These are phyloP conservation scores for Cupressus sempervirens DNA, from an alignment of 75 land plant species.

Conservation along the genomic window DNA sequence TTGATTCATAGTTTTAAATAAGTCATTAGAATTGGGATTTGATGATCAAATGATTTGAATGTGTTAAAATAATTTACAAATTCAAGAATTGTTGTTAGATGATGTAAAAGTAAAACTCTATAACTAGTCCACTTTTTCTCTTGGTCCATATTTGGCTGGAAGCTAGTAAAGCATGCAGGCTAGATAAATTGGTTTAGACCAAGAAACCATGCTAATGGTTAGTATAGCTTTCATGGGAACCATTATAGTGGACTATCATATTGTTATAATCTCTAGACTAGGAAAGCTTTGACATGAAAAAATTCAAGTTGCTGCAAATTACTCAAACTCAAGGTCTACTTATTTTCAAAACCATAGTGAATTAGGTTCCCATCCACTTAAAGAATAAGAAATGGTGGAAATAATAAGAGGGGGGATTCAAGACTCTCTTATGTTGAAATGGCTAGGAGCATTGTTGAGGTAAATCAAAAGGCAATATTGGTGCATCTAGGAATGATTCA, in stretches of 20 bases:
- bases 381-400: slow-evolving; percentile 57
- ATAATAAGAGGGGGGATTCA: slow-evolving; percentile 29
- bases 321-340: slow-evolving; percentile 70
- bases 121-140: no score
- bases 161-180: no score
- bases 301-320: slow-evolving; percentile 76
- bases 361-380: slow-evolving; percentile 87
- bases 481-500: slow-evolving; percentile 61
- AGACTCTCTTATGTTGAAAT: slow-evolving; percentile 70
- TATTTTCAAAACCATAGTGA: slow-evolving; percentile 40
- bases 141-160: no score
- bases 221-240: not conserved
- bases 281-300: slow-evolving; percentile 15
- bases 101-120: no score
- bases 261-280: not conserved
- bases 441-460: slow-evolving; percentile 85
- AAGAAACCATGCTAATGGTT: not conserved
- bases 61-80: no score
- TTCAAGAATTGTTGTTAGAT: no score
- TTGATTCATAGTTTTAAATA: no score
- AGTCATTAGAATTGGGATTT: no score
- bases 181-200: not conserved
- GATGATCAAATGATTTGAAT: no score
- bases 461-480: slow-evolving; percentile 53
- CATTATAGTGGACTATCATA: slow-evolving; percentile 1